Conservation (phyloP, 78 protist species). For the Dictyostelium capitatum region DNA sequence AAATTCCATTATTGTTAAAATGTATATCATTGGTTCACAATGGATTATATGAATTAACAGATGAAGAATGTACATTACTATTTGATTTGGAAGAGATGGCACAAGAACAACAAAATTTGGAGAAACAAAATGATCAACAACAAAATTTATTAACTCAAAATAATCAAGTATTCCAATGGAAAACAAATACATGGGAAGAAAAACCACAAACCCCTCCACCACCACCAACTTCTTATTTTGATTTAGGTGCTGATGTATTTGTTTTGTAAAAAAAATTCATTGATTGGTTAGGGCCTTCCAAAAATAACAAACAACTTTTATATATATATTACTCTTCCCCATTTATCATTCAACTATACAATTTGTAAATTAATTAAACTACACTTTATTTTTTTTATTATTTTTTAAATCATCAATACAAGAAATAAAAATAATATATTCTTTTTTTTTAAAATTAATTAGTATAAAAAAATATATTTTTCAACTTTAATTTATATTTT, state of each 20-base stretch:
- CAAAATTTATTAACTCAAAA: conserved; percentile 10
- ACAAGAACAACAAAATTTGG: conserved; percentile 59
- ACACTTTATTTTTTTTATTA: too few species aligned
- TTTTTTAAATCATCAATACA: too few species aligned
- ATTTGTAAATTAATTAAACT: too few species aligned
- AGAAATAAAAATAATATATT: too few species aligned
- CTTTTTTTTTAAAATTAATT: too few species aligned
- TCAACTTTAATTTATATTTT: too few species aligned
- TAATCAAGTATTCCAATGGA: conserved; percentile 63
- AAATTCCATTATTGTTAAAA: conserved; percentile 61
- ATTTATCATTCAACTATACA: too few species aligned
- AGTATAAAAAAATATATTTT: too few species aligned
- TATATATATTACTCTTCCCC: too few species aligned
- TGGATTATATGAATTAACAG: conserved; percentile 65
- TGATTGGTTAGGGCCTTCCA: too few species aligned
- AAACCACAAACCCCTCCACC: conserved; percentile 68
- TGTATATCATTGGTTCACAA: conserved; percentile 64
- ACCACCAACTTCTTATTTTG: conserved; percentile 57
- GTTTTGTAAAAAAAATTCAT: conserved; percentile 49
- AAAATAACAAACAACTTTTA: too few species aligned
- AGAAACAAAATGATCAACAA: conserved; percentile 12
- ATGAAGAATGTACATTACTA: conserved; percentile 52
- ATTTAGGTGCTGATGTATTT: conserved; percentile 61
- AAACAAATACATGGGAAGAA: conserved; percentile 74
- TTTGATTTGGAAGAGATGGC: conserved; percentile 74